Evolutionary conservation across 768 basidiomycete genomes (phyloP), one percentile per base, ranked within the genome.

Genomic region (Suillus bovinus): DNA sequence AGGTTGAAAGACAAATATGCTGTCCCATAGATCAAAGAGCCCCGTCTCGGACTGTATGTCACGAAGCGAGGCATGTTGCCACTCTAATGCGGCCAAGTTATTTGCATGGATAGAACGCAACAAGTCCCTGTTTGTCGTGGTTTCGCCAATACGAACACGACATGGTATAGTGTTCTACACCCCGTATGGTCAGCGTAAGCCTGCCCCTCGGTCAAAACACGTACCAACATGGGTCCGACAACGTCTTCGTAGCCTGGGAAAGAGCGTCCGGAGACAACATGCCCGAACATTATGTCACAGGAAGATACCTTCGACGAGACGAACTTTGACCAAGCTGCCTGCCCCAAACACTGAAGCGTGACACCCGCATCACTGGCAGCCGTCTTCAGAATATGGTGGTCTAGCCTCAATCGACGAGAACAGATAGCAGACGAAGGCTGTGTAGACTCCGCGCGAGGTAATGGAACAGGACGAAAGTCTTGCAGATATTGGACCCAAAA

Each of bases 51-150:
- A 74, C 44, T 82, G 81, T 44, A 83, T 73, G 4, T 69, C 69
- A 50, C 82, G 75, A 59, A 81, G 71, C n/a, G 81, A 81, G 11
- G 75, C 73, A 50, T 82, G 82, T 59, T 83, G 81, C 76, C 79
- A 81, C 1, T 74, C 66, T 60, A 80, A 67, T 17, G 77, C 76
- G 3, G 76, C 71, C 33, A 80, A 65, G 58, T 82, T 81, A 20
- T 62, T 61, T 34, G 68, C 61, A 52, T 83, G 82, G 31, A 82
- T 71, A 10, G 65, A 65, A 47, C 67, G 70, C 31, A 82, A 69
- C 5, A 82, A 53, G 8, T 75, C 75, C 38, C 69, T 70, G 60
- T 78, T 80, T 5, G 54, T 67, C 49, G 67, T 60, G 6, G 52
- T 52, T 16, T 52, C 58, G 13, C 61, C 63, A 36, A 82, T 47